Evolutionary conservation across 2,329 filamentous ascomycete species (phyloP).

Genomic region (Magnaporthales sp.): DNA sequence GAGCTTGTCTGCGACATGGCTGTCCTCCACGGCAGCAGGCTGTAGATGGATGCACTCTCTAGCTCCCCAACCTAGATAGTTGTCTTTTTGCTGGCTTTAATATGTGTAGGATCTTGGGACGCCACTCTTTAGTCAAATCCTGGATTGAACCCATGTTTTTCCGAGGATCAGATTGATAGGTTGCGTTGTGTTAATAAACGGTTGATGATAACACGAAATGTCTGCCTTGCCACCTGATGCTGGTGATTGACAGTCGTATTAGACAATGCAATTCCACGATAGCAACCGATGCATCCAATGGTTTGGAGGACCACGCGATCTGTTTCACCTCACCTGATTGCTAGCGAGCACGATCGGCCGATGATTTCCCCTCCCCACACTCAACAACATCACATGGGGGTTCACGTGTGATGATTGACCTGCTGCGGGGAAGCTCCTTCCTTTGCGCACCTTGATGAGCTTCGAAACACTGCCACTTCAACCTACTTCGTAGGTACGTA

Average conservation of each 20-base stretch:
- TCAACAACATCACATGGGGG: neutral
- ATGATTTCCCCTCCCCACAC: neutral
- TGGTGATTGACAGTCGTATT: neutral
- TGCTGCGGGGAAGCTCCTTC: constrained; percentile 1
- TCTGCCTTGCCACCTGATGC: neutral
- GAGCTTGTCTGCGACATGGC: constrained; percentile 99
- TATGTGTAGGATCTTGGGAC: neutral
- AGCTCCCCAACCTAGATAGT: neutral
- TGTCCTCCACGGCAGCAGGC: constrained; percentile 76
- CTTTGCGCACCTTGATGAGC: constrained; percentile 1
- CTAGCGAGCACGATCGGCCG: neutral
- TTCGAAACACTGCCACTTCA: neutral
- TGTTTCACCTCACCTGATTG: neutral
- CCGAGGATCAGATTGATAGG: neutral
- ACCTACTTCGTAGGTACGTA: neutral
- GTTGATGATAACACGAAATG: neutral
- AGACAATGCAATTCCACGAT: neutral
- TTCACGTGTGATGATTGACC: neutral
- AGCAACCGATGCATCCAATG: neutral
- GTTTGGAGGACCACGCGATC: neutral
- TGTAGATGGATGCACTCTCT: constrained; percentile 19
- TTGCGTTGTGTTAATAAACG: constrained; percentile 2
- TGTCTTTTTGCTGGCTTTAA: neutral
- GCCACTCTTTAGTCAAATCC: neutral
- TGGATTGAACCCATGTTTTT: neutral